A percentile compares a stretch with the other conserved stretches of the same genome.
Conservation (phyloP, 192 early-diverging fungal species). For the Pilaira anomala region DNA sequence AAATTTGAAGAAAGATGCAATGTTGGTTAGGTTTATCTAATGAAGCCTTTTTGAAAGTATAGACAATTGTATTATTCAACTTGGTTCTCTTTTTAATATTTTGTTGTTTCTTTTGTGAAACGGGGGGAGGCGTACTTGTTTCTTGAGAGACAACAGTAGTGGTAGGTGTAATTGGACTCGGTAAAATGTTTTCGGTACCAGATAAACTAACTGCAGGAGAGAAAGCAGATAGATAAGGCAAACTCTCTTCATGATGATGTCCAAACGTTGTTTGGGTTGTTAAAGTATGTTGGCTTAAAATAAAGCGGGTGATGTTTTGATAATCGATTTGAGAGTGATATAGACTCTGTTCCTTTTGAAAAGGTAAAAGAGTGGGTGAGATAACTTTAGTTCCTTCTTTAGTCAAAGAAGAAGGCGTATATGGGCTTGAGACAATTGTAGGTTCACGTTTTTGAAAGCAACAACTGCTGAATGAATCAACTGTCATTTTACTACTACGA, state of each 20-base stretch:
- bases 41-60: background rate
- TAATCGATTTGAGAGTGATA: conserved; percentile 9
- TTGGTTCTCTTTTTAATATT: background rate
- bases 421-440: background rate
- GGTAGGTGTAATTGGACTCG: background rate
- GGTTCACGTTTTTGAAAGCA: background rate
- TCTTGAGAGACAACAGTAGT: background rate
- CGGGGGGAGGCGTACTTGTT: too few relatives aligned
- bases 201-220: too few relatives aligned
- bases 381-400: background rate
- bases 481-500: conserved; percentile 11
- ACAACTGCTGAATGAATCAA: background rate
- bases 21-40: background rate
- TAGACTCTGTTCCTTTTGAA: background rate
- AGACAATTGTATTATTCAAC: background rate
- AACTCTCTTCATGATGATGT: background rate
- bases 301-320: conserved; percentile 4
- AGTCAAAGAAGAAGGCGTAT: background rate
- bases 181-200: too few relatives aligned
- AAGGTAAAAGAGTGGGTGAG: background rate
- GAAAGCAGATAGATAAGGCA: background rate
- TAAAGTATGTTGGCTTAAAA: background rate
- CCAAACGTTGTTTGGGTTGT: conserved; percentile 5
- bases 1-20: background rate
- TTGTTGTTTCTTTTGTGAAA: background rate